Conservation (phyloP, 1,139 yeast genomes). For the Kodamaea ohmeri region DNA sequence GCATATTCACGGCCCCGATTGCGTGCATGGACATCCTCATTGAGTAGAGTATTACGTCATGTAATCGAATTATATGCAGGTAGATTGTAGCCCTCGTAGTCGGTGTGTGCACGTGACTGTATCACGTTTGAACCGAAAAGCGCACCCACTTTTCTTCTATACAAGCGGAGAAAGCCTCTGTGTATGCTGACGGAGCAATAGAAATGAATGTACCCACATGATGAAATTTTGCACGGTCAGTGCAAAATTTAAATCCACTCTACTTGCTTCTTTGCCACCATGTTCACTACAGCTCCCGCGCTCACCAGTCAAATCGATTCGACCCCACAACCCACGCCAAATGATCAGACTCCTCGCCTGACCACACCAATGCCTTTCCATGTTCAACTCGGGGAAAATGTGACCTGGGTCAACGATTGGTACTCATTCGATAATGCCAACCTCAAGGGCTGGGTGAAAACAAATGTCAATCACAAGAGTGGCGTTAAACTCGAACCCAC, state of each 20-base stretch:
- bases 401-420: slow-evolving; percentile 47
- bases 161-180: slow-evolving; percentile 5
- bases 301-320: slow-evolving; percentile 2
- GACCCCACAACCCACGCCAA: slow-evolving; percentile 4
- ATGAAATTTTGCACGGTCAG: background rate
- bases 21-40: slow-evolving; percentile 6
- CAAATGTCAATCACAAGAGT: slow-evolving; percentile 21
- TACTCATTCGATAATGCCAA: slow-evolving; percentile 27
- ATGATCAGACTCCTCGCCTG: slow-evolving; percentile 7
- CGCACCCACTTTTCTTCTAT: slow-evolving; percentile 1
- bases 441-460: slow-evolving; percentile 44
- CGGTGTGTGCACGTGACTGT: background rate
- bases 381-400: slow-evolving; percentile 27
- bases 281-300: slow-evolving; percentile 1
- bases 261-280: slow-evolving; percentile 1
- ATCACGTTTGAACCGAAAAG: background rate
- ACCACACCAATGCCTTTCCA: slow-evolving; percentile 17
- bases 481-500: slow-evolving; percentile 8
- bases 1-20: slow-evolving; percentile 5
- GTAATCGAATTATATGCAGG: background rate
- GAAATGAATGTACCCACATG: slow-evolving; percentile 1
- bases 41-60: background rate
- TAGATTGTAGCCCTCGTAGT: background rate
- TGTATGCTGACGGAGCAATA: slow-evolving; percentile 4
- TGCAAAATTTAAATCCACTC: background rate